Evolutionary conservation across 768 basidiomycete species (phyloP).

Genomic region (Symmetrospora coprosmae): DNA sequence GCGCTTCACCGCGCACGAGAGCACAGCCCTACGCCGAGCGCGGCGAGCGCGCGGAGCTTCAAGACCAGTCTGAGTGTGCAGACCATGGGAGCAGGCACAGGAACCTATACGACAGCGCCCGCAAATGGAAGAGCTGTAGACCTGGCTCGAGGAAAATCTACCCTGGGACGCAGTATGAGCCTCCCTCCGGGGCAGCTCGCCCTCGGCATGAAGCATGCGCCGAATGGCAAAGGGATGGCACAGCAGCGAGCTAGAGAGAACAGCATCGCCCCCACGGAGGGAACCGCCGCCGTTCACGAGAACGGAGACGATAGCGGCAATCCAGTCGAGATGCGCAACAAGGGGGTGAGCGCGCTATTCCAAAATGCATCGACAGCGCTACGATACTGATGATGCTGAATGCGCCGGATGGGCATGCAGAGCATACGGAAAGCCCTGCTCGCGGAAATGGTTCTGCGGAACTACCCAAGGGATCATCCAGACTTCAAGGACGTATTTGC

Average conservation of each 20-base stretch:
- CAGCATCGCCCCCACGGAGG: slow-evolving; percentile 10
- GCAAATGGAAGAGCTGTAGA: neutral
- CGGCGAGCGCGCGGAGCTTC: neutral
- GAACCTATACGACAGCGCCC: no score
- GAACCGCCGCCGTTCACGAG: neutral
- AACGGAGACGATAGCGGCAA: neutral
- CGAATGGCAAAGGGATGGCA: neutral
- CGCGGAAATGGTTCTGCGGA: neutral
- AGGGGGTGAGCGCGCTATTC: slow-evolving; percentile 13
- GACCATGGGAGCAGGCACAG: neutral
- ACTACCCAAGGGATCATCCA: neutral
- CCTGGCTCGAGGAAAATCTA: neutral
- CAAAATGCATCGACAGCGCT: no score
- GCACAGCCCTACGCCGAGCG: slow-evolving; percentile 13
- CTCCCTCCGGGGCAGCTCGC: slow-evolving; percentile 12
- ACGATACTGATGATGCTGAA: no score
- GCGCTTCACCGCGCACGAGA: no score
- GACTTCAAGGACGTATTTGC: slow-evolving; percentile 17
- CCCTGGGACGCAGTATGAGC: slow-evolving; percentile 4
- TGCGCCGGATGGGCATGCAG: no score
- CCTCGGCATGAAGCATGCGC: neutral
- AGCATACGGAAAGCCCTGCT: slow-evolving; percentile 9
- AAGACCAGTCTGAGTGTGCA: no score
- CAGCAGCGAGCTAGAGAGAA: neutral
- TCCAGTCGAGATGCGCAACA: slow-evolving; percentile 5